Conservation (phyloP, 495 filamentous ascomycete genomes). For the Tetracladium marchalianum region DNA sequence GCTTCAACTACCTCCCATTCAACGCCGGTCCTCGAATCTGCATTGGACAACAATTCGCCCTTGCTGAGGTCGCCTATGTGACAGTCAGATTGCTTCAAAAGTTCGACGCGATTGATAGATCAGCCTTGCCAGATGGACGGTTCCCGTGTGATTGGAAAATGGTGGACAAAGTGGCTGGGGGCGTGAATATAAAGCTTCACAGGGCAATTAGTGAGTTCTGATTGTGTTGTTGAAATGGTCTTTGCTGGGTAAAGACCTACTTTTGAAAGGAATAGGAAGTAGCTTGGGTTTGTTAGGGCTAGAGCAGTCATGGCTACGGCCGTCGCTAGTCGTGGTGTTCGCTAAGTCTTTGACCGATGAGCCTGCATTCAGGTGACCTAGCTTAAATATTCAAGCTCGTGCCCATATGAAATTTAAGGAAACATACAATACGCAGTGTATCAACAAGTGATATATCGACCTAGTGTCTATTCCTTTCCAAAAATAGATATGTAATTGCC, state of each 20-base stretch:
- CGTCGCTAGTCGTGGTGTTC: no score
- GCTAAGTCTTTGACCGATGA: no score
- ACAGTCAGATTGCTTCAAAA: constrained; percentile 53
- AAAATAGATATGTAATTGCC: no score
- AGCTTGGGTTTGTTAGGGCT: constrained; percentile 14
- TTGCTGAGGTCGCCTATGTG: constrained; percentile 46
- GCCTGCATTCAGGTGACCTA: no score
- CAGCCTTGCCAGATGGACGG: constrained; percentile 19
- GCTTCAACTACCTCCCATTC: constrained; percentile 17
- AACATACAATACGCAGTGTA: no score
- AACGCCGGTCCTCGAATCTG: constrained; percentile 54
- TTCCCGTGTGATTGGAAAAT: constrained; percentile 24
- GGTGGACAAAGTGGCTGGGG: constrained; percentile 22
- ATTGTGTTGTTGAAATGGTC: constrained; percentile 15
- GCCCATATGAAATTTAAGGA: no score
- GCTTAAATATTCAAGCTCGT: no score
- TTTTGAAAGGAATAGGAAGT: constrained; percentile 14
- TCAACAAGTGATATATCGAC: no score
- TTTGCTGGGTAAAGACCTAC: constrained; percentile 11
- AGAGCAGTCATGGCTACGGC: no score
- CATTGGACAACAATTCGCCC: constrained; percentile 41
- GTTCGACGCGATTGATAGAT: constrained; percentile 37
- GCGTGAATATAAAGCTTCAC: constrained; percentile 24
- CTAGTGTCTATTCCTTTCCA: no score
- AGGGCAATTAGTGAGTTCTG: constrained; percentile 15